Percentiles rank a stretch among this genome's conserved stretches.
phyloP scores from a whole-genome alignment of 2,329 filamentous ascomycete species.

The Elsinoe australis region DNA sequence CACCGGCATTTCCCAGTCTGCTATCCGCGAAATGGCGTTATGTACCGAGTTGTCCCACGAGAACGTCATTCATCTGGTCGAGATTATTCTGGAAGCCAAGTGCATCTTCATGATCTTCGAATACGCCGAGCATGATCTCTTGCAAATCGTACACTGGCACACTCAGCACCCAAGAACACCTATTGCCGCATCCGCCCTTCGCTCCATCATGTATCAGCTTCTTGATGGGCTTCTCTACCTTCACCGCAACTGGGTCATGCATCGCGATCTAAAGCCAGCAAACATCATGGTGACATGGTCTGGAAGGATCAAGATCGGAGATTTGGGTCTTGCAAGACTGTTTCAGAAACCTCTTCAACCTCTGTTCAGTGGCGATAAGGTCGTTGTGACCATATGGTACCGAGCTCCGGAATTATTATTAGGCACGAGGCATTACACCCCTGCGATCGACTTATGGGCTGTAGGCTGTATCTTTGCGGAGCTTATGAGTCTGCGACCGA shows the following conservation, averaged over 20 bases:
- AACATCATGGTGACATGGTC: constrained; percentile 96
- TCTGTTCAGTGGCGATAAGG: constrained; percentile 89
- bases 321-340: constrained; percentile 81
- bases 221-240: constrained; percentile 92
- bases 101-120: constrained; percentile 99
- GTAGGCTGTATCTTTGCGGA: constrained; percentile 98
- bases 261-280: constrained; percentile 92
- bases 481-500: constrained; percentile 77
- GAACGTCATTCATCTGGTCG: constrained; percentile 83
- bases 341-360: constrained; percentile 92
- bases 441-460: constrained; percentile 95
- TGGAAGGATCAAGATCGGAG: constrained; percentile 89
- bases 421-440: constrained; percentile 91
- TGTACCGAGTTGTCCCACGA: constrained; percentile 84
- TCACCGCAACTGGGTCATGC: constrained; percentile 93
- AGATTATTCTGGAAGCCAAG: constrained; percentile 97
- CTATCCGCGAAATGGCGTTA: constrained; percentile 92
- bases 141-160: constrained; percentile 98
- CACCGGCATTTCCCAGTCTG: constrained; percentile 94
- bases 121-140: constrained; percentile 92
- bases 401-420: constrained; percentile 88
- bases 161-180: constrained; percentile 79
- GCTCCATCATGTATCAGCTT: constrained; percentile 91
- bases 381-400: constrained; percentile 99
- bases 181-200: constrained; percentile 81